Evolutionary conservation across 2,329 filamentous ascomycete genomes (phyloP), one percentile per base, ranked within the genome.

Genomic region (Akanthomyces lecanii): DNA sequence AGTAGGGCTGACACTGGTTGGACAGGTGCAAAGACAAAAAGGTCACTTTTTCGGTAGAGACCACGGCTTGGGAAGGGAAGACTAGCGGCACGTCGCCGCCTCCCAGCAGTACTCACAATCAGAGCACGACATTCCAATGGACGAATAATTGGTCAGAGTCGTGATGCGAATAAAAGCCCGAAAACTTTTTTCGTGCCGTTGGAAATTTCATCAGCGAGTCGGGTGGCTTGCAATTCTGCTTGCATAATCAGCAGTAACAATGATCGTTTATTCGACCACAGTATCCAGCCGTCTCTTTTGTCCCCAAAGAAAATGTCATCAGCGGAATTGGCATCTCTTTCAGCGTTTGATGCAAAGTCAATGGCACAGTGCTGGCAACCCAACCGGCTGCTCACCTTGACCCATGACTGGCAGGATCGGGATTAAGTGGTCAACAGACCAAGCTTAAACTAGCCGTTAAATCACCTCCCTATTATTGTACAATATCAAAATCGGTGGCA

Each of bases 31-130:
- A 77, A 64, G 85, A 87, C 72, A 80, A 75, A 67, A 82, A 83
- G 16, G 83, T 82, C 5, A 75, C 64, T 8, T 89, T 88, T 68
- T 81, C 78, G 71, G 82, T 87, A 50, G 86, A 89, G 75, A 89
- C 86, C 28, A 88, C 86, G 14, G 78, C 80, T 50, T 88, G 85
- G 85, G 85, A 88, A 74, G 78, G 73, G 25, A 59, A 50, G 45
- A 11, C 56, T 59, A 28, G 45, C 12, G 55, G 44, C 56, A 50
- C 56, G n/a, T 59, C 28, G 10, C 30, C 5, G 33, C 7, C 30
- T 6, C 10, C 45, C 30, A 47, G 14, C 28, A 40, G 11, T 21
- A 21, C 45, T 40, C 21, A 44, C 57, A 23, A 52, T 23, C 47
- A 44, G 33, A 44, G 33, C 16, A 51, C 36, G 48, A 60, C 58